Percentiles rank a stretch among this genome's conserved stretches.
Conservation (phyloP, 352 stramenopile species). For the Globisporangium carolinianum region DNA sequence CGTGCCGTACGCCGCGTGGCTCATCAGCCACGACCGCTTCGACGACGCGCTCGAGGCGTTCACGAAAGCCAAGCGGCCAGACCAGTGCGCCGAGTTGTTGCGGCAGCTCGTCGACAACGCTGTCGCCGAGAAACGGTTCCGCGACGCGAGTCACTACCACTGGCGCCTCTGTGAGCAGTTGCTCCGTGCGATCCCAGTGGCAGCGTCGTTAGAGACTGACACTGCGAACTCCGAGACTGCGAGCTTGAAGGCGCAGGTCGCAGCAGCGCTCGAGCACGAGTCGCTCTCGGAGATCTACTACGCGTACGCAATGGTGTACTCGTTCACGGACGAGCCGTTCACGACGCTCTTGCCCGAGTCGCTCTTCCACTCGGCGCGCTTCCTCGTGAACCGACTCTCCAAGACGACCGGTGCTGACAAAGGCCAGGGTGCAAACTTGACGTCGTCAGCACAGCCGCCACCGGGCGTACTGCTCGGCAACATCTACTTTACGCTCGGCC, state of each 20-base stretch:
- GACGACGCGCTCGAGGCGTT: constrained; percentile 91
- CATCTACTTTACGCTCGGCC: constrained; percentile 93
- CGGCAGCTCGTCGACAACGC: constrained; percentile 86
- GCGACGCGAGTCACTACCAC: constrained; percentile 91
- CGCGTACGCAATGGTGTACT: constrained; percentile 89
- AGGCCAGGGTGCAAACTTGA: constrained; percentile 7
- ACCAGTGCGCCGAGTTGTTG: constrained; percentile 84
- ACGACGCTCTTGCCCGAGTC: constrained; percentile 87
- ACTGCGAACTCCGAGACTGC: constrained; percentile 18
- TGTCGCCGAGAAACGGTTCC: constrained; percentile 79
- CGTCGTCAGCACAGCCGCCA: constrained; percentile 22
- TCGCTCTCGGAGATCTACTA: constrained; percentile 89
- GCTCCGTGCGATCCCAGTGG: constrained; percentile 29
- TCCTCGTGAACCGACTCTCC: constrained; percentile 89
- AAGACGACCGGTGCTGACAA: constrained; percentile 10
- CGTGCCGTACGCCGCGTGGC: constrained; percentile 90
- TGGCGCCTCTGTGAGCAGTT: constrained; percentile 87
- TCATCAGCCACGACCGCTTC: constrained; percentile 89
- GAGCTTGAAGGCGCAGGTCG: constrained; percentile 16
- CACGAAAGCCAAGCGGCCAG: constrained; percentile 61
- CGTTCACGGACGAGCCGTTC: constrained; percentile 93
- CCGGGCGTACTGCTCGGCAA: constrained; percentile 86
- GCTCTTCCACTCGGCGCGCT: constrained; percentile 90
- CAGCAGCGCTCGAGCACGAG: constrained; percentile 54
- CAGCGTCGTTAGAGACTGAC: constrained; percentile 8